These are phyloP conservation scores for Lentinus tigrinus DNA, from an alignment of 768 basidiomycete species.

Conservation along the genomic window DNA sequence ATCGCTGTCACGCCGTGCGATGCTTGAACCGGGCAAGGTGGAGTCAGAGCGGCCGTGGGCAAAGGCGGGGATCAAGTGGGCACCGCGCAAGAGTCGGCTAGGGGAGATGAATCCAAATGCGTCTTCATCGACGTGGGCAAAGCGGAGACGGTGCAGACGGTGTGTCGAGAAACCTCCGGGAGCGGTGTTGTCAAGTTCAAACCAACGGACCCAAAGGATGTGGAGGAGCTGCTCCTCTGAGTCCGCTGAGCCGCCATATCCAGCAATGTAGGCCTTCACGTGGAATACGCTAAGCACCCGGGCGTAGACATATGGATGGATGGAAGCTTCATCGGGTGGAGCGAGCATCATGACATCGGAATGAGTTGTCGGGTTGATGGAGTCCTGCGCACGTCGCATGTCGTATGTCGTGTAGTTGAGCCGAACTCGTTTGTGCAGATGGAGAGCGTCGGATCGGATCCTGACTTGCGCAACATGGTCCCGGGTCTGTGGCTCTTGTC, in stretches of 20 bases:
- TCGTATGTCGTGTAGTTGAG: constrained; percentile 46
- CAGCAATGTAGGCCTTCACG: constrained; percentile 18
- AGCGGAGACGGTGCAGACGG: constrained; percentile 39
- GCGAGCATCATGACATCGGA: constrained; percentile 31
- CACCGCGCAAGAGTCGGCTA: constrained; percentile 33
- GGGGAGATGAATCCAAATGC: constrained; percentile 51
- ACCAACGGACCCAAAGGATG: constrained; percentile 42
- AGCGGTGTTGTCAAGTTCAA: constrained; percentile 29
- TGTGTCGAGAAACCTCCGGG: constrained; percentile 24
- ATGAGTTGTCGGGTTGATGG: constrained; percentile 37
- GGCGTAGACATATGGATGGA: constrained; percentile 30
- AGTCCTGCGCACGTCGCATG: constrained; percentile 38
- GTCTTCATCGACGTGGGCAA: constrained; percentile 29
- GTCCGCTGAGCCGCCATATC: constrained; percentile 25
- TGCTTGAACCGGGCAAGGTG: neutral
- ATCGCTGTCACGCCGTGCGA: neutral
- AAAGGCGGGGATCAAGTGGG: constrained; percentile 45
- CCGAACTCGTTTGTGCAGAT: constrained; percentile 27
- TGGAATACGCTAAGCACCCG: constrained; percentile 30
- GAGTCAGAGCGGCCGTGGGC: constrained; percentile 7
- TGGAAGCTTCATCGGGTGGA: neutral
- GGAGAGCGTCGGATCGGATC: constrained; percentile 21
- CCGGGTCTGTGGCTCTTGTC: neutral
- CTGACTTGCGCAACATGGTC: constrained; percentile 13
- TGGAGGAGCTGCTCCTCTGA: constrained; percentile 20